phyloP scores from a whole-genome alignment of 2,329 filamentous ascomycete genomes.

The Beauveria bassiana region DNA sequence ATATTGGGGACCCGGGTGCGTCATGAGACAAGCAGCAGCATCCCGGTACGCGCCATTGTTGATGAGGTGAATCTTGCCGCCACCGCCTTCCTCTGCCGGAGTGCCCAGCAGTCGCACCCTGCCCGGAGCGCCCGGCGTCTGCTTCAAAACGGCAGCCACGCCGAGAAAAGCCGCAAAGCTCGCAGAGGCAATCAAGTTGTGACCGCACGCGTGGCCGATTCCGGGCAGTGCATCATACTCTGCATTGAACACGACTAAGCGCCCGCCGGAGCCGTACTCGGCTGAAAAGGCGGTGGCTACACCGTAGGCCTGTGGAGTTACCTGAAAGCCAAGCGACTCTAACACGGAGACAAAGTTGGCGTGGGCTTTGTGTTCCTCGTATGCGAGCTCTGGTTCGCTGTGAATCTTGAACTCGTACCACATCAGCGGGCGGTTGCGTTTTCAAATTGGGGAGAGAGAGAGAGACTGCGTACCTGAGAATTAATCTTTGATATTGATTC shows the following conservation, averaged over 20 bases:
- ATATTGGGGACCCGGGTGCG: conserved; percentile 14
- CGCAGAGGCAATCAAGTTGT: conserved; percentile 23
- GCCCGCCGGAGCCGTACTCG: conserved; percentile 20
- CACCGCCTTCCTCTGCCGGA: conserved; percentile 34
- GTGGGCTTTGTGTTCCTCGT: conserved; percentile 23
- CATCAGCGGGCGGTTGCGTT: not conserved
- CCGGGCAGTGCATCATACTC: conserved; percentile 28
- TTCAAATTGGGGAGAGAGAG: no score
- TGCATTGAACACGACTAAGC: conserved; percentile 25
- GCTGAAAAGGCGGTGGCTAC: conserved; percentile 27
- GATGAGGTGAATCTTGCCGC: conserved; percentile 36
- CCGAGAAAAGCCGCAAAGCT: conserved; percentile 27
- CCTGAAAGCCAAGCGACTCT: conserved; percentile 17
- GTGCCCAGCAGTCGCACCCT: conserved; percentile 32
- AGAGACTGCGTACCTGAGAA: not conserved
- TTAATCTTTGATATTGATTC: conserved; percentile 2
- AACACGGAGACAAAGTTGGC: conserved; percentile 18
- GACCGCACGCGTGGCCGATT: conserved; percentile 29
- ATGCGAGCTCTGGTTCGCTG: conserved; percentile 22
- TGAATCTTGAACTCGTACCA: conserved; percentile 14
- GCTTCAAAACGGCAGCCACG: conserved; percentile 20
- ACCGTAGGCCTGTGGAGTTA: conserved; percentile 24
- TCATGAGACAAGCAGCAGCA: conserved; percentile 19
- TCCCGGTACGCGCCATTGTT: conserved; percentile 18
- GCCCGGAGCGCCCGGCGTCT: conserved; percentile 19